Base-by-base conservation (phyloP, 2,329 filamentous ascomycete species). In the Sarocladiaceae sp. region DNA sequence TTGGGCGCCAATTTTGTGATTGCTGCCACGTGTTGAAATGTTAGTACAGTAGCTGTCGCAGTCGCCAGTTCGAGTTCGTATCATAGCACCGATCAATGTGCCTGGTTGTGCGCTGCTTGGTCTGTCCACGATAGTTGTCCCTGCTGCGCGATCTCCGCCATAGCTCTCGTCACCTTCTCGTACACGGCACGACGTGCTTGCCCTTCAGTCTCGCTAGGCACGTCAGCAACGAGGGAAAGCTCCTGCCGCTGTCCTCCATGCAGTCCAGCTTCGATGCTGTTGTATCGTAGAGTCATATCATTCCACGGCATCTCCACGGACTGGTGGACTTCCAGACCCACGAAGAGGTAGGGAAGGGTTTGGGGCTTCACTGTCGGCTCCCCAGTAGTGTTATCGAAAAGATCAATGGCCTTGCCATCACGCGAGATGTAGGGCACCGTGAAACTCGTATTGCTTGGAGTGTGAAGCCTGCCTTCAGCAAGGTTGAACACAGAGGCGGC, bases 241-340 rank as follows among this genome's bases (percentile, higher is more conserved):
- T 79, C 75, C 18, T 75, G 71, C n/a, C 76, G 70, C 12, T 72
- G 73, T 5, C 78, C 78, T 48, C 74, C 75, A 53, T 76, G 73
- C 49, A 71, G 69, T 0, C 78, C 78, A 4, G 71, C 76, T 55
- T 82, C 74, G 55, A 81, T 70, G 58, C 70, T 74, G 18, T 71
- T 77, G 68, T 82, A 81, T 7, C 67, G 70, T 8, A 83, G 64
- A 11, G 62, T 73, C 63, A 76, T 72, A 39, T 68, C 71, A 6
- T 66, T 55, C 62, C 73, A 76, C 2, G 69, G 61, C 35, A 72
- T 64, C 10, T 73, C 66, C 44, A 75, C 63, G 22, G 67, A 64
- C 53, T 76, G 75, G 42, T 74, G 77, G 35, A 82, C 67, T 58
- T 83, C 78, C 2, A 80, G 67, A 7, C 78, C 77, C 46, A 70